These are phyloP conservation scores for Scleromitrula shiraiana DNA, from an alignment of 2,329 filamentous ascomycete species.

Conservation along the genomic window DNA sequence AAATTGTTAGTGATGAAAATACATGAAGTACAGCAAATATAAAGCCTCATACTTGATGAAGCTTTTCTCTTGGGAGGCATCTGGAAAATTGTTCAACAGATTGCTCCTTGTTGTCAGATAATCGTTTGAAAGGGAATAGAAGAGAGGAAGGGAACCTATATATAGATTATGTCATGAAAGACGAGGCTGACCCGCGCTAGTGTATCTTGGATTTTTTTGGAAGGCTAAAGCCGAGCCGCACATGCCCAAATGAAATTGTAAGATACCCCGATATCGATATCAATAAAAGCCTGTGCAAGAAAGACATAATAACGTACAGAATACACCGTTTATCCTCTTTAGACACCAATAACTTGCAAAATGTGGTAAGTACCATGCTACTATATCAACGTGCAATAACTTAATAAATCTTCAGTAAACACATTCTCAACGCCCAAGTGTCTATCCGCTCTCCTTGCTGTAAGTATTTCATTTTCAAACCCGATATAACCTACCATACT, in stretches of 20 bases:
- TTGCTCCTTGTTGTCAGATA: conserved; percentile 8
- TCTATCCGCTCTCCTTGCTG: conserved; percentile 93
- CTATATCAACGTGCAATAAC: neutral
- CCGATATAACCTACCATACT: neutral
- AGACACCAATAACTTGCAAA: neutral
- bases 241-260: neutral
- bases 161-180: neutral
- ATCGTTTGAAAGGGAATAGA: neutral
- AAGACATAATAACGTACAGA: too few relatives aligned
- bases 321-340: neutral
- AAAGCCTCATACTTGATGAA: conserved; percentile 37
- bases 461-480: conserved; percentile 37
- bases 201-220: too few relatives aligned
- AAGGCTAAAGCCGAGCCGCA: too few relatives aligned
- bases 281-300: neutral
- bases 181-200: conserved; percentile 11
- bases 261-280: neutral
- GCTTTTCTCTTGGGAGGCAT: conserved; percentile 72
- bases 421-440: conserved; percentile 96
- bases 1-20: conserved; percentile 30
- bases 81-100: conserved; percentile 21
- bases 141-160: conserved; percentile 6
- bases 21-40: conserved; percentile 18
- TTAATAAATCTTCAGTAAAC: conserved; percentile 58
- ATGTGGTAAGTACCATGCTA: conserved; percentile 25